Evolutionary conservation across 2,329 filamentous ascomycete species (phyloP).

Genomic region (Curvularia sp.): DNA sequence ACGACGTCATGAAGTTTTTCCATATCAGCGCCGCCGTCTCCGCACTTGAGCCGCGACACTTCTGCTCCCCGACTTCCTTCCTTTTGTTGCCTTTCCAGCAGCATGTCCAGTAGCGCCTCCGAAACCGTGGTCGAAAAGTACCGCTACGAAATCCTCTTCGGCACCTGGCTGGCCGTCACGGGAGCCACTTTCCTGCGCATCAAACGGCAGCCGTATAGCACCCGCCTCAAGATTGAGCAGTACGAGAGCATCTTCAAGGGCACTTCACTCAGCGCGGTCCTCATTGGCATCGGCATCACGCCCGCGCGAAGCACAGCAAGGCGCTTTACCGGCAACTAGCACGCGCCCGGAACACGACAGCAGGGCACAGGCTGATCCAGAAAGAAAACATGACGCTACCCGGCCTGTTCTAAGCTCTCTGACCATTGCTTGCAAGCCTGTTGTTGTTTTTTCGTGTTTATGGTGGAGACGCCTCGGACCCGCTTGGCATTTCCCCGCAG

Average conservation of each 20-base stretch:
- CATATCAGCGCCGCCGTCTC: slow-evolving; percentile 6
- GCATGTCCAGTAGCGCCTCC: slow-evolving; percentile 24
- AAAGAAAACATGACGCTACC: not conserved
- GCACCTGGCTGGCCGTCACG: slow-evolving; percentile 38
- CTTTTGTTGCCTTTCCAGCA: slow-evolving; percentile 1
- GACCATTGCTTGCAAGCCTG: not conserved
- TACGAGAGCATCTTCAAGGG: slow-evolving; percentile 51
- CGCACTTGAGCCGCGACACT: not conserved
- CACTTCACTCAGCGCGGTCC: slow-evolving; percentile 39
- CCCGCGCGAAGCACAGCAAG: slow-evolving; percentile 29
- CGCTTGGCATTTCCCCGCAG: slow-evolving; percentile 22
- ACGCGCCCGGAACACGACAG: not conserved
- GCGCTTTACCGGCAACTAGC: slow-evolving; percentile 23
- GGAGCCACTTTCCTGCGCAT: slow-evolving; percentile 45
- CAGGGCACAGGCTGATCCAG: not conserved
- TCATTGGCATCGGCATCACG: slow-evolving; percentile 35
- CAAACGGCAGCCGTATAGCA: slow-evolving; percentile 44
- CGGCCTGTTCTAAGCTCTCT: not conserved
- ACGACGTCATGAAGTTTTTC: slow-evolving; percentile 18
- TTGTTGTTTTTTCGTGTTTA: not conserved
- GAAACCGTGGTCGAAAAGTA: slow-evolving; percentile 35
- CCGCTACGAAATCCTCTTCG: slow-evolving; percentile 42
- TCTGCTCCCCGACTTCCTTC: slow-evolving; percentile 4
- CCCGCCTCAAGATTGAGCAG: slow-evolving; percentile 45
- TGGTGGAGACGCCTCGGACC: not conserved